Percentiles rank a stretch among this genome's conserved stretches.
These are phyloP conservation scores for Hericium coralloides DNA, from an alignment of 768 basidiomycete genomes.

Conservation along the genomic window DNA sequence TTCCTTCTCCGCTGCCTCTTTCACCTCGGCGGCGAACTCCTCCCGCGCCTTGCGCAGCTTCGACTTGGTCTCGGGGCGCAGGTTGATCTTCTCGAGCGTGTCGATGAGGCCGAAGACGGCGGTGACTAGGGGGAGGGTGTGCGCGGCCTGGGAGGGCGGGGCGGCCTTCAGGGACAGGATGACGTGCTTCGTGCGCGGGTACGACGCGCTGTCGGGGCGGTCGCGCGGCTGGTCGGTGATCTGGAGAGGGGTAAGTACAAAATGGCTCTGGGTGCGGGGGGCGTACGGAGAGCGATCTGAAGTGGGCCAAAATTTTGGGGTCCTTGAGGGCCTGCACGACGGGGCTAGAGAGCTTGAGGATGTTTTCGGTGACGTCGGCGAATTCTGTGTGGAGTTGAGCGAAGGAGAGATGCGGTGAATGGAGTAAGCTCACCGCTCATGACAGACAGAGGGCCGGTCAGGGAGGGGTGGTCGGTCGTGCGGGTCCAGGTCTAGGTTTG, in stretches of 20 bases:
- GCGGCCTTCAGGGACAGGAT: slow-evolving; percentile 59
- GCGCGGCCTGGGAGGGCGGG: slow-evolving; percentile 34
- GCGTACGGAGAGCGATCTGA: slow-evolving; percentile 77
- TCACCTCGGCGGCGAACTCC: slow-evolving; percentile 59
- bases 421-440: slow-evolving; percentile 52
- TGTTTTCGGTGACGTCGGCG: slow-evolving; percentile 73
- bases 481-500: slow-evolving; percentile 67
- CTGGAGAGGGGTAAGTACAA: slow-evolving; percentile 22
- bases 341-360: slow-evolving; percentile 53
- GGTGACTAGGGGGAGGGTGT: slow-evolving; percentile 50
- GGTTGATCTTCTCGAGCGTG: slow-evolving; percentile 35
- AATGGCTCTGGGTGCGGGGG: slow-evolving; percentile 1
- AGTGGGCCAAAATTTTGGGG: slow-evolving; percentile 59
- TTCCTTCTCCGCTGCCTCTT: slow-evolving; percentile 56
- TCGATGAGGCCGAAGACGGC: slow-evolving; percentile 75
- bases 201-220: slow-evolving; percentile 45
- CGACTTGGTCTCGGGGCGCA: slow-evolving; percentile 74
- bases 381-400: slow-evolving; percentile 42
- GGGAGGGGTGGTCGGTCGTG: slow-evolving; percentile 51
- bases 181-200: slow-evolving; percentile 61
- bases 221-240: slow-evolving; percentile 81
- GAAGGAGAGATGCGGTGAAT: slow-evolving; percentile 1
- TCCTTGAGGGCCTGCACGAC: slow-evolving; percentile 52
- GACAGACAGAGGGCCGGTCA: slow-evolving; percentile 57
- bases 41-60: slow-evolving; percentile 74